These are phyloP conservation scores for Aethionema arabicum DNA, from an alignment of 345 rosid species.

Conservation along the genomic window DNA sequence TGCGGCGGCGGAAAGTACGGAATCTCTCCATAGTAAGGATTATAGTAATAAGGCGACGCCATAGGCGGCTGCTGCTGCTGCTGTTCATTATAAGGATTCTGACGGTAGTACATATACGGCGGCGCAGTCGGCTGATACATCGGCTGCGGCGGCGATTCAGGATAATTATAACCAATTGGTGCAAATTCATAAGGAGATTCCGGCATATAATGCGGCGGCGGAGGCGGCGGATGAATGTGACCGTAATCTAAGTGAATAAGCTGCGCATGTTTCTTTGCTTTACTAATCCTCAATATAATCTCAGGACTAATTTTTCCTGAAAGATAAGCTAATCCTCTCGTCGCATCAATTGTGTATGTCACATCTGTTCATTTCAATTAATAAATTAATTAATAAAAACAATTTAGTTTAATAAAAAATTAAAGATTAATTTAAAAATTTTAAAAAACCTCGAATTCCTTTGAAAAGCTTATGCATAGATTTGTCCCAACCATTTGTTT, in stretches of 20 bases:
- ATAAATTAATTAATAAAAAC: background rate
- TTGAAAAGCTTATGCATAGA: conserved; percentile 25
- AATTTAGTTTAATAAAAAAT: background rate
- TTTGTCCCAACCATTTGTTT: conserved; percentile 31
- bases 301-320: conserved; percentile 29
- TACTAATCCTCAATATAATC: conserved; percentile 20
- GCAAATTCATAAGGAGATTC: background rate
- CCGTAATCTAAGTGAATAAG: conserved; percentile 30
- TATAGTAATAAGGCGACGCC: conserved; percentile 6
- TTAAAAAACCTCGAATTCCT: conserved; percentile 22
- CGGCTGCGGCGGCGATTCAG: background rate
- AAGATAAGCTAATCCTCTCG: conserved; percentile 23
- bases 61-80: conserved; percentile 18
- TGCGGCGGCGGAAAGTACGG: conserved; percentile 19
- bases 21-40: conserved; percentile 24
- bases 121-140: background rate
- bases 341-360: conserved; percentile 30
- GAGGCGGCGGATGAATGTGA: conserved; percentile 7
- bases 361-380: conserved; percentile 25
- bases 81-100: background rate
- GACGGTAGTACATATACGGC: conserved; percentile 5
- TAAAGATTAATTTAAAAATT: background rate
- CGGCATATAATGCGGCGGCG: background rate
- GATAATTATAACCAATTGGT: background rate
- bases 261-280: conserved; percentile 27